phyloP scores from a whole-genome alignment of 768 basidiomycete species.

The Pulveroboletus sp. region DNA sequence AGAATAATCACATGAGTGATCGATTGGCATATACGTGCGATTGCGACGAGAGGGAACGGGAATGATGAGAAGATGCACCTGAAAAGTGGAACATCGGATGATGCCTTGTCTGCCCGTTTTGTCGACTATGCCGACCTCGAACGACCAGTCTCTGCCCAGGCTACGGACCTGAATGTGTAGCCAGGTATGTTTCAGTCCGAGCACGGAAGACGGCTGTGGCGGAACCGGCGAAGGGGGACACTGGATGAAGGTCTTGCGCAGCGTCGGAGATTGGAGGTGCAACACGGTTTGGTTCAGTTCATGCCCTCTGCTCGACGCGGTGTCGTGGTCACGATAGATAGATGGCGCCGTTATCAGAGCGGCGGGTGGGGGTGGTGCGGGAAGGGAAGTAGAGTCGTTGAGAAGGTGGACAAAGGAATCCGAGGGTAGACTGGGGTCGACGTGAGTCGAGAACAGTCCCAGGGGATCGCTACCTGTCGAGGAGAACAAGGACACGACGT shows the following conservation, averaged over 20 bases:
- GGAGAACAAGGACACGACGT: slow-evolving; percentile 70
- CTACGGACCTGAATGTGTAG: slow-evolving; percentile 73
- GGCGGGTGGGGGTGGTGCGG: slow-evolving; percentile 45
- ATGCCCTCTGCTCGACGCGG: slow-evolving; percentile 33
- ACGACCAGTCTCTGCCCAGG: slow-evolving; percentile 65
- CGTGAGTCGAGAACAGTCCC: slow-evolving; percentile 46
- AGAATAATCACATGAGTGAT: slow-evolving; percentile 13
- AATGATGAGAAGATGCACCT: slow-evolving; percentile 45
- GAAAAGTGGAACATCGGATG: slow-evolving; percentile 74
- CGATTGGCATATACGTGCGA: neutral
- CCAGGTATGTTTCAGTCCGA: slow-evolving; percentile 71
- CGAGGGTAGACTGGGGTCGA: slow-evolving; percentile 49
- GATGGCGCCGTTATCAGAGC: slow-evolving; percentile 43
- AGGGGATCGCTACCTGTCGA: slow-evolving; percentile 66
- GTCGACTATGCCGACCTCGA: slow-evolving; percentile 76
- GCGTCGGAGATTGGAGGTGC: slow-evolving; percentile 76
- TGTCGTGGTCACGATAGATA: slow-evolving; percentile 26
- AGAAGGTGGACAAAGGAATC: slow-evolving; percentile 69
- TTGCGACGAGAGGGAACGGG: slow-evolving; percentile 1
- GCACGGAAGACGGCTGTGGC: slow-evolving; percentile 21
- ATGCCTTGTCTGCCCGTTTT: slow-evolving; percentile 54
- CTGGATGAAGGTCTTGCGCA: slow-evolving; percentile 65
- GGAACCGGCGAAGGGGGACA: slow-evolving; percentile 47
- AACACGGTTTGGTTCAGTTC: slow-evolving; percentile 64
- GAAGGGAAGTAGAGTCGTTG: slow-evolving; percentile 52